phyloP scores from a whole-genome alignment of 1,139 yeast genomes.

The Sugiyamaella sp. region DNA sequence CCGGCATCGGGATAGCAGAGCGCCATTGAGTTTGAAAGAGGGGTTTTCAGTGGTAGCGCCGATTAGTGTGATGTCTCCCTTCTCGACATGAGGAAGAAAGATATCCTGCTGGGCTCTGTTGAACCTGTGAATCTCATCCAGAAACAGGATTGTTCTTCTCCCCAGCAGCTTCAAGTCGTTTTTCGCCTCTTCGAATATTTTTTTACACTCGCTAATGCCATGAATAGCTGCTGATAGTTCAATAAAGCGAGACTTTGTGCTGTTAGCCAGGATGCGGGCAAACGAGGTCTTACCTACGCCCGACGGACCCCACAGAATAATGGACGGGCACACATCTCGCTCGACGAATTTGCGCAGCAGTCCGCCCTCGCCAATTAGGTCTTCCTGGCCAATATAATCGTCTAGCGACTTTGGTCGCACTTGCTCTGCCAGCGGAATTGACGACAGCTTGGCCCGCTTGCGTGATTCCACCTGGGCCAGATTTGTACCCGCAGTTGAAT shows the following conservation, averaged over 20 bases:
- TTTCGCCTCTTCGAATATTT: constrained; percentile 71
- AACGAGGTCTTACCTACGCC: constrained; percentile 92
- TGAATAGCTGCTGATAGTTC: constrained; percentile 88
- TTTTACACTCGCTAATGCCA: constrained; percentile 69
- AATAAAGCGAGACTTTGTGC: constrained; percentile 62
- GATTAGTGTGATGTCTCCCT: constrained; percentile 51
- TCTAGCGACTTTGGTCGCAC: constrained; percentile 73
- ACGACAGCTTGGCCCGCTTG: constrained; percentile 9
- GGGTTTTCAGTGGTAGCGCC: constrained; percentile 90
- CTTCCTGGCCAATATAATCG: constrained; percentile 86
- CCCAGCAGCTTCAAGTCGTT: constrained; percentile 68
- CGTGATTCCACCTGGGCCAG: neutral
- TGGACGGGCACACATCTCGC: constrained; percentile 65
- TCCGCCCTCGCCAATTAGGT: constrained; percentile 75
- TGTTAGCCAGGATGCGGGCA: constrained; percentile 60
- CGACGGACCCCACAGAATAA: constrained; percentile 94
- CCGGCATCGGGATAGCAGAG: constrained; percentile 83
- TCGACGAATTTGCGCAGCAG: constrained; percentile 68
- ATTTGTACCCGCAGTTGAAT: neutral
- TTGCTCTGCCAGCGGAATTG: constrained; percentile 76
- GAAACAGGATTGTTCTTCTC: constrained; percentile 73
- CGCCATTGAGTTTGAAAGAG: constrained; percentile 85
- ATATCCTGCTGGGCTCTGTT: constrained; percentile 90
- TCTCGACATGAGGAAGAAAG: constrained; percentile 51
- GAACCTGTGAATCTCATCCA: constrained; percentile 93